Evolutionary conservation across 1,139 yeast species (phyloP), one percentile per base, ranked within the genome.

Genomic region (Saccharomyces pastorianus): DNA sequence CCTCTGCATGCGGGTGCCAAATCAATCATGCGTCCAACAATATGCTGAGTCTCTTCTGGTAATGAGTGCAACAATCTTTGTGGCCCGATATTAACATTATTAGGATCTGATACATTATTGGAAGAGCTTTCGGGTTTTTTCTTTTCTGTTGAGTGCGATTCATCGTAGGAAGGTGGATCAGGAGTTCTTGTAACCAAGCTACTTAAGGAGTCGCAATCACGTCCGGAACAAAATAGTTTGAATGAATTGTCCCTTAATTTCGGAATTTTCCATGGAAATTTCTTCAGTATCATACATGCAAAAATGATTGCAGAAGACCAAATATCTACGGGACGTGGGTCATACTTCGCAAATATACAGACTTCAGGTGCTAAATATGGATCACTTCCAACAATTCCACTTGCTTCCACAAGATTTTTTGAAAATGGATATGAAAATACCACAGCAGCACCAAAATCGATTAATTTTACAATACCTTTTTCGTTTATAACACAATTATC

Each of bases 261-360:
- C n/a, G 98, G 97, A 9, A 91, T 90, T 69, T 89, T 90, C 98
- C 98, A 90, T 9, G 98, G 97, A 72, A 91, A 91, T 70, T 91
- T 86, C 70, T 91, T 85, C 71, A 91, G 77, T 64, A 90, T 85
- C 96, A 91, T 90, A 74, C 97, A 91, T 64, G 96, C 89, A 69
- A 87, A 88, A 48, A 91, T 88, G 56, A 91, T 89, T 14, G 96
- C 97, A 27, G 84, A 83, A 8, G 96, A 88, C 98, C 98, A 91
- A 38, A 91, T 86, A 71, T 91, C 98, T 20, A 91, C 96, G 7
- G 95, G 95, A 59, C 96, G 80, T 17, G 97, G 96, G 70, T 88
- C 96, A 67, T 91, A 91, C 61, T 85, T 83, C 60, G 88, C 78
- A 55, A 77, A 75, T 8, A 89, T 89, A 61, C 95, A 81, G 14